Evolutionary conservation across 495 filamentous ascomycete species (phyloP), one percentile per base, ranked within the genome.

Genomic region (Penicillium angulare): DNA sequence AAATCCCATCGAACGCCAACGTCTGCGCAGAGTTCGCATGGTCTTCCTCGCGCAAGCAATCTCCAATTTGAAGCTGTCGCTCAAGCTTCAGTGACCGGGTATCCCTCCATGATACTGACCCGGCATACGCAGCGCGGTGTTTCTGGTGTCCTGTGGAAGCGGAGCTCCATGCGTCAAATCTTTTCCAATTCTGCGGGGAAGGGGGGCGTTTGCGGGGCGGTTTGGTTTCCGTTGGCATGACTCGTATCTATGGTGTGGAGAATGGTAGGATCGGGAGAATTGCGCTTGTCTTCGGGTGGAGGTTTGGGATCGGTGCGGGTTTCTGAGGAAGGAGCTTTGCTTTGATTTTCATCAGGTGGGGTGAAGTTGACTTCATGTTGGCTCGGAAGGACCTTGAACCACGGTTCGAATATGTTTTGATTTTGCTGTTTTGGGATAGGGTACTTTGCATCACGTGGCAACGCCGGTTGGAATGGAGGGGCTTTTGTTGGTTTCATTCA

Each of bases 111-210:
- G 81, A 79, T 0, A 74, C 83, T 26, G 81, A 82, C 27, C 73
- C 76, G 10, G 76, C 70, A 7, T 84, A 68, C 0, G 44, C 43
- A 45, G 80, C 81, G 29, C 92, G 84, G 50, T 85, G 82, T 24
- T 78, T 75, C 68, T 96, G 90, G 64, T 96, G 89, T 44, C 91
- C 91, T 5, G 88, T 85, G 0, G 86, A 82, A 13, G 80, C 81
- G 17, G 86, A 86, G 68, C 90, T 91, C 87, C 88, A 96, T 26
- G 87, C 74, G 61, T 95, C 90, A 66, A 89, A 92, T 53, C 67
- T 57, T 35, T 69, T 67, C 57, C 76, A 73, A 43, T 80, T 79
- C 24, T 48, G 43, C 0, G 51, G 54, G 34, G 35, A 27, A 18
- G 16, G 15, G 32, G 33, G 12, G 17, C 32, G 33, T 48, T 39